These are phyloP conservation scores for Vitis vinifera DNA, from an alignment of 164 flowering plant genomes.

Conservation along the genomic window ASM3070453v1 NC_081807.1:11865001-11865500, in stretches of 20 bases:
- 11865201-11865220: slow-evolving; percentile 19
- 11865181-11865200: slow-evolving; percentile 21
- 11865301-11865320: slow-evolving; percentile 6
- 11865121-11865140: slow-evolving; percentile 22
- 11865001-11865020: slow-evolving; percentile 16
- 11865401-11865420: slow-evolving; percentile 18
- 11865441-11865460: slow-evolving; percentile 18
- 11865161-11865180: slow-evolving; percentile 24
- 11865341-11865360: slow-evolving; percentile 20
- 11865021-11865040: slow-evolving; percentile 15
- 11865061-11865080: slow-evolving; percentile 1
- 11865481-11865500: slow-evolving; percentile 23
- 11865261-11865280: slow-evolving; percentile 14
- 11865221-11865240: slow-evolving; percentile 9
- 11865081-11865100: slow-evolving; percentile 22
- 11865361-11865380: slow-evolving; percentile 6
- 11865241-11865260: slow-evolving; percentile 17
- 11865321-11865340: slow-evolving; percentile 16
- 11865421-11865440: slow-evolving; percentile 14
- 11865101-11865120: slow-evolving; percentile 21
- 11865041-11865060: slow-evolving; percentile 23
- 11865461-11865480: slow-evolving; percentile 21
- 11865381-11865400: slow-evolving; percentile 13
- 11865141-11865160: slow-evolving; percentile 11
- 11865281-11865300: slow-evolving; percentile 10